Conservation (phyloP, 441 rosid genomes). For the Jatropha multifida region DNA sequence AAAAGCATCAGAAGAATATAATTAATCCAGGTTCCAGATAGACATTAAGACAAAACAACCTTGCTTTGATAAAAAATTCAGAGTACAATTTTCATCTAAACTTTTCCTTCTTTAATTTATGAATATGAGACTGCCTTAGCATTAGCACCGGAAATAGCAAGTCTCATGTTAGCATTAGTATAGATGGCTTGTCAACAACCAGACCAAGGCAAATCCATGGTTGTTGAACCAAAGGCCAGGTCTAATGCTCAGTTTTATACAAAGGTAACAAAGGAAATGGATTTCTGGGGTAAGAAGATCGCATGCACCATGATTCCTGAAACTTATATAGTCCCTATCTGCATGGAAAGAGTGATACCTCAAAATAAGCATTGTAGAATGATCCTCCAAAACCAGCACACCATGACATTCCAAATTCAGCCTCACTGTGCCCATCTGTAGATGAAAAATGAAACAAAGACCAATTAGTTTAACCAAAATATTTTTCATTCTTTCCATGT, state of each 20-base stretch:
- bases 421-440: slow-evolving; percentile 88
- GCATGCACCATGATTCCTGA: neutral
- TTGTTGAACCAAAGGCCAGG: neutral
- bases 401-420: slow-evolving; percentile 98
- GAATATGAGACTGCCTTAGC: neutral
- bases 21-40: slow-evolving; percentile 2
- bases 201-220: neutral
- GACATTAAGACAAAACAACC: neutral
- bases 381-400: slow-evolving; percentile 90
- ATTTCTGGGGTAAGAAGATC: too few species aligned
- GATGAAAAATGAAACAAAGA: neutral
- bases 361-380: slow-evolving; percentile 75
- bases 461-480: neutral
- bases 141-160: neutral
- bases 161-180: neutral
- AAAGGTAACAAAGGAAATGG: neutral
- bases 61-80: neutral
- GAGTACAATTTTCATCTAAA: neutral
- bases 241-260: neutral
- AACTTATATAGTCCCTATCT: neutral
- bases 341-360: slow-evolving; percentile 41
- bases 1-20: neutral
- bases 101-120: neutral
- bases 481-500: neutral
- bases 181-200: neutral